Evolutionary conservation across 768 basidiomycete genomes (phyloP), one percentile per base, ranked within the genome.

Genomic region (Harrya chromipes): DNA sequence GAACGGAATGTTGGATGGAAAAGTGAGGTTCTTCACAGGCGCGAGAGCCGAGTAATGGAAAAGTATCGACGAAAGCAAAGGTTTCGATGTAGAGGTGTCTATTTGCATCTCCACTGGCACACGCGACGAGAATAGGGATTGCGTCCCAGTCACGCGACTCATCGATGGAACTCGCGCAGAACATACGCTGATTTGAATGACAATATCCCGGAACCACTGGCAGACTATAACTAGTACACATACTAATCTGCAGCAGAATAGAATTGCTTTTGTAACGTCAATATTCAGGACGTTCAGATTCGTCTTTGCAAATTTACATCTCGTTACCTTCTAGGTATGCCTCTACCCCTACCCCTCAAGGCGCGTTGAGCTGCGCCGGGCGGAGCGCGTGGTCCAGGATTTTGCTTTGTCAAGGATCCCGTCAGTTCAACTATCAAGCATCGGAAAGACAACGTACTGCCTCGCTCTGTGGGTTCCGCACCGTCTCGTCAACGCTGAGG

Each of bases 401-500:
- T 83, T 71, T 77, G 79, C 90, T 92, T 55, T 12, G 38, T 46
- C 35, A 27, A 29, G 27, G 45, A 45, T 42, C 48, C 38, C 13
- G 55, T 74, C 40, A 63, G 49, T 44, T 31, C 50, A 38, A 46
- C 21, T 21, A 50, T 43, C 36, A 34, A 47, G 35, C 13, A 41
- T 34, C 41, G 44, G 20, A 36, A 21, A 26, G 17, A 27, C 17
- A 36, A 75, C 87, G 60, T 70, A 94, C 94, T 61, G 82, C 78
- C 79, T 95, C 93, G 64, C 88, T 92, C 66, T 95, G 92, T 3
- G 95, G 95, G 65, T 93, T 95, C 55, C 89, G 78, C 24, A 98
- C 94, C 6, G 97, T 99, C 76, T 99, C 97, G 62, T 99, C 97
- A 4, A 99, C 90, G 56, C 90, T 94, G 49, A 99, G 72, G 59